These are phyloP conservation scores for Lentinula boryana DNA, from an alignment of 768 basidiomycete genomes.

Conservation along the genomic window DNA sequence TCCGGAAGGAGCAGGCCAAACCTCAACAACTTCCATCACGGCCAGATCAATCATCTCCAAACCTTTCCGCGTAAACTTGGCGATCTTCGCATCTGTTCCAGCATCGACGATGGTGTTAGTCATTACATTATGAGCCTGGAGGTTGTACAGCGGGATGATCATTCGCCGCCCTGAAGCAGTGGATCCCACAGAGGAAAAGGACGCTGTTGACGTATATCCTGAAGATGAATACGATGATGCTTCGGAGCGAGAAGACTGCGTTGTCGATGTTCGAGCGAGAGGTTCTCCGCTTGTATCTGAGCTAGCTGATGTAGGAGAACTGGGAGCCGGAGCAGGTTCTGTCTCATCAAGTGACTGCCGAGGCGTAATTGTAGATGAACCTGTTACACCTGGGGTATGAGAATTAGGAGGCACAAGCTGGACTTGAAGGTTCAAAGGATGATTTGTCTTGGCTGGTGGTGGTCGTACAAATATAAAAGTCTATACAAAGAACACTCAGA, in stretches of 20 bases:
- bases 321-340: conserved; percentile 29
- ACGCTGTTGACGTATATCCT: conserved; percentile 45
- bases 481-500: conserved; percentile 29
- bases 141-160: conserved; percentile 83
- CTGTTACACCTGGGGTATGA: conserved; percentile 35
- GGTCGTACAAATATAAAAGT: conserved; percentile 91
- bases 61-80: conserved; percentile 66
- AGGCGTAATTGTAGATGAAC: conserved; percentile 24
- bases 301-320: neutral
- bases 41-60: conserved; percentile 76
- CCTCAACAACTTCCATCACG: conserved; percentile 75
- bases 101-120: conserved; percentile 84
- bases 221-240: conserved; percentile 40
- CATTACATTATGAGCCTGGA: conserved; percentile 84
- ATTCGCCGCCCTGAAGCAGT: conserved; percentile 51
- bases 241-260: conserved; percentile 21
- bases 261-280: conserved; percentile 6
- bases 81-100: conserved; percentile 82
- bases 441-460: conserved; percentile 78
- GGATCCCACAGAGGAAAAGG: conserved; percentile 32
- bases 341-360: conserved; percentile 23
- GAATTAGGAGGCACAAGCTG: conserved; percentile 77
- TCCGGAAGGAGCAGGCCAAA: conserved; percentile 39
- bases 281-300: conserved; percentile 7
- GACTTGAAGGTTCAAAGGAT: conserved; percentile 86